Base-by-base conservation (phyloP, 73 alveolate species). In the Blepharisma japonicum region DNA sequence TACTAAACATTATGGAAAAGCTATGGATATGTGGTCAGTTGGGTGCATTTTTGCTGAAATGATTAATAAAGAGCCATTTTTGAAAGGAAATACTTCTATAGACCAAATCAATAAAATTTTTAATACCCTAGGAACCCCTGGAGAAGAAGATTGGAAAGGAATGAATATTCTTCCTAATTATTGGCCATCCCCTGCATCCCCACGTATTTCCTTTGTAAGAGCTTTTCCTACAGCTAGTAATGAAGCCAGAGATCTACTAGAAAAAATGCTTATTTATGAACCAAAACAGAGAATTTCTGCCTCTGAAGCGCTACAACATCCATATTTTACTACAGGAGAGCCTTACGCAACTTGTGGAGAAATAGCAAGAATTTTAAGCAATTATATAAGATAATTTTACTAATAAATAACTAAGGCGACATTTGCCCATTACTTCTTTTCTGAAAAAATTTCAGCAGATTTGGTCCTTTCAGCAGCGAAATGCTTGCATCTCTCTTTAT, bases 131-230 rank as follows among this genome's bases (percentile, higher is more conserved):
- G 98, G 99, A 27, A 94, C 98, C 14, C 99, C 98, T 6, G 92
- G 89, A 45, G 98, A 95, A 55, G 97, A 90, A 45, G 82, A 84
- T 55, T 94, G 97, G 99, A 94, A 91, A 21, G 95, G 93, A 39
- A 61, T 61, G 38, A 61, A 76, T 11, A 68, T 48, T 4, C 77
- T 87, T 6, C 94, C 94, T 3, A 55, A 77, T 66, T 87, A 83
- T 55, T 11, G 82, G 0, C 90, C 86, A 47, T 87, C 74, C 53
- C 80, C 77, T 4, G 42, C 70, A 11, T 77, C 71, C 23, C 81
- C 55, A 6, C 54, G 39, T 0, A 82, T 45, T 71, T 68, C 83
- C 14, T 55, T 87, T 25, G 71, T 61, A 6, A 71, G 49, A 55
- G 74, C 86, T n/a, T 83, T 87, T 56, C 81, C 87, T 6, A 51